phyloP scores from a whole-genome alignment of 352 stramenopile genomes.

The Pythium plurisporium region DNA sequence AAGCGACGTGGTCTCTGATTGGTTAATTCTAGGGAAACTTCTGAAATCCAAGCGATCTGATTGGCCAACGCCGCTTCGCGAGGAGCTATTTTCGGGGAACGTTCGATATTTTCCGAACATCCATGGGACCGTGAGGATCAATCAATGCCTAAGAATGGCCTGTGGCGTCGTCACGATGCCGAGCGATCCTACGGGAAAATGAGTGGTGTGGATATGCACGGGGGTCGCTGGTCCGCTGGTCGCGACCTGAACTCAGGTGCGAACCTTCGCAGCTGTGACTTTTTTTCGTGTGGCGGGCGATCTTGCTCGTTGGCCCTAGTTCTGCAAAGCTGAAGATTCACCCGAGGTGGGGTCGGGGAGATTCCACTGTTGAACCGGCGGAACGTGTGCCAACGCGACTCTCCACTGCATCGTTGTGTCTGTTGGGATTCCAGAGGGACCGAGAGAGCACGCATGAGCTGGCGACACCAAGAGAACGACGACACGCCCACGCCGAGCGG shows the following conservation, averaged over 20 bases:
- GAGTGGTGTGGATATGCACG: too few relatives aligned
- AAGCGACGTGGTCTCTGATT: constrained; percentile 11
- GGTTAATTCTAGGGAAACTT: constrained; percentile 22
- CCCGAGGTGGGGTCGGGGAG: neutral
- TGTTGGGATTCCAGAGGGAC: too few relatives aligned
- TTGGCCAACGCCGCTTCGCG: constrained; percentile 22
- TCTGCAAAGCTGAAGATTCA: neutral
- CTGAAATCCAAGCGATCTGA: constrained; percentile 15
- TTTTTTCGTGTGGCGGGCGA: neutral
- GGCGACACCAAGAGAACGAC: neutral
- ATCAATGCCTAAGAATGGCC: neutral
- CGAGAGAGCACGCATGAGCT: neutral
- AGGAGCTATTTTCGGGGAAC: constrained; percentile 7
- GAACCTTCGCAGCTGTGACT: neutral
- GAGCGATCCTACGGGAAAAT: too few relatives aligned
- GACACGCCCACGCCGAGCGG: neutral
- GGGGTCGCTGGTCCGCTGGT: neutral
- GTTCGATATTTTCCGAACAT: neutral
- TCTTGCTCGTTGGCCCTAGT: neutral
- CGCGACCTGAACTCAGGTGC: neutral
- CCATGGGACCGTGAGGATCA: neutral
- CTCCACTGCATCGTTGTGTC: neutral
- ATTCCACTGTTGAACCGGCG: neutral
- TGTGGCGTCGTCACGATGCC: too few relatives aligned
- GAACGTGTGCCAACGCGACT: neutral